phyloP scores from a whole-genome alignment of 2,329 filamentous ascomycete genomes.

The Stylonectria norvegica region DNA sequence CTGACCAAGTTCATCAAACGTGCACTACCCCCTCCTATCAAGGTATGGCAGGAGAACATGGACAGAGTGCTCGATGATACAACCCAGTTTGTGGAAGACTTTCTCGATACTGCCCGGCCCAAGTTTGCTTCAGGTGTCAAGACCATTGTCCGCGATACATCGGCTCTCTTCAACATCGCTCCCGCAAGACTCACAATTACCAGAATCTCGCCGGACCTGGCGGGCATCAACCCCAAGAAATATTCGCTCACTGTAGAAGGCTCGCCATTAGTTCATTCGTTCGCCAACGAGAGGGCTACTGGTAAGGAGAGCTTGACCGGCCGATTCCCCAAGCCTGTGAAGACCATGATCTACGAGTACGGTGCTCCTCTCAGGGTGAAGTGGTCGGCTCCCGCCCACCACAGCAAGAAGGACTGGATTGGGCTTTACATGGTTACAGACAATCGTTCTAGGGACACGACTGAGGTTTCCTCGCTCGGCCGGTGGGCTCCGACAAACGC shows the following conservation, averaged over 20 bases:
- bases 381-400: slow-evolving; percentile 85
- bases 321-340: slow-evolving; percentile 65
- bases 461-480: slow-evolving; percentile 79
- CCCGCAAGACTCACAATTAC: slow-evolving; percentile 83
- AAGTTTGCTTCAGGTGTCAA: slow-evolving; percentile 84
- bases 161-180: slow-evolving; percentile 82
- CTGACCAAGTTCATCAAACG: slow-evolving; percentile 87
- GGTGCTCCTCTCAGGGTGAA: slow-evolving; percentile 84
- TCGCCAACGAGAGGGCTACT: slow-evolving; percentile 57
- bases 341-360: slow-evolving; percentile 80
- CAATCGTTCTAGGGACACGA: slow-evolving; percentile 80
- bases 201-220: slow-evolving; percentile 72
- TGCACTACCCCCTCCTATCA: slow-evolving; percentile 77
- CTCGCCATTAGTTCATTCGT: slow-evolving; percentile 49
- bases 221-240: slow-evolving; percentile 72
- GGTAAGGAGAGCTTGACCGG: slow-evolving; percentile 71
- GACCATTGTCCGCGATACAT: slow-evolving; percentile 83
- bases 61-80: slow-evolving; percentile 85
- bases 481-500: slow-evolving; percentile 82
- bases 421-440: slow-evolving; percentile 95
- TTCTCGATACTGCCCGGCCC: slow-evolving; percentile 79
- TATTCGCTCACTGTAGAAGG: slow-evolving; percentile 77
- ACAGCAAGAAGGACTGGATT: slow-evolving; percentile 91
- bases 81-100: slow-evolving; percentile 84
- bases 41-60: slow-evolving; percentile 79